Evolutionary conservation across 192 early-diverging fungal species (phyloP), one percentile per base, ranked within the genome.

Genomic region (Coemansia sp.): DNA sequence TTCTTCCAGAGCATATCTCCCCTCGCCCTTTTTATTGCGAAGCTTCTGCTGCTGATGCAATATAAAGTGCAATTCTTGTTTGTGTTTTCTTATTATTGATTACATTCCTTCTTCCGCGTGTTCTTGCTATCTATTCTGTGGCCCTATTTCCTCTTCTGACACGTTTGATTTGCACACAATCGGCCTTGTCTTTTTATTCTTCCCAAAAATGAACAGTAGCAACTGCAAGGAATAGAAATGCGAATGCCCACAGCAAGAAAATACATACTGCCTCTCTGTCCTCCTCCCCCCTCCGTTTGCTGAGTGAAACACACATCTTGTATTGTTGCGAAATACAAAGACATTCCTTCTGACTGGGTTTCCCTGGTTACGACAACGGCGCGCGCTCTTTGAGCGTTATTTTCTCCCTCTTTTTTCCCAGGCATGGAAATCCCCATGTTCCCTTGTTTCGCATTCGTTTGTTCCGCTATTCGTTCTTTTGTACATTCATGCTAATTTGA

Each of bases 31-130:
- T 48, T 6, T 9, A 48, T 13, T 48, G 45, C 45, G 25, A 48
- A 5, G 22, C 45, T 13, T 11, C 20, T 23, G 6, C 6, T 8
- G 2, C 45, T 9, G 45, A 48, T 48, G 45, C 45, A 48, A n/a
- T n/a, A n/a, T 36, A 23, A 25, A 23, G 20, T 48, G 45, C 22
- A 48, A 48, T 48, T 48, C 45, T 25, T 48, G 45, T 48, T 48
- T 48, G 20, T 48, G 45, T 48, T 48, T 23, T 48, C 13, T 15
- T 48, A 13, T 48, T 48, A 48, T 48, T 48, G 45, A 48, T 48
- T 20, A 48, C 22, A 25, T 48, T 23, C 20, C 20, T 48, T 23
- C n/a, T 47, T 23, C 45, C 45, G 45, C 45, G 45, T 48, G 45
- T 25, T 48, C 23, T 42, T 48, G 45, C 25, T 47, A 22, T 47